These are phyloP conservation scores for Xylariaceae sp. DNA, from an alignment of 2,329 filamentous ascomycete species.

Conservation along the genomic window DNA sequence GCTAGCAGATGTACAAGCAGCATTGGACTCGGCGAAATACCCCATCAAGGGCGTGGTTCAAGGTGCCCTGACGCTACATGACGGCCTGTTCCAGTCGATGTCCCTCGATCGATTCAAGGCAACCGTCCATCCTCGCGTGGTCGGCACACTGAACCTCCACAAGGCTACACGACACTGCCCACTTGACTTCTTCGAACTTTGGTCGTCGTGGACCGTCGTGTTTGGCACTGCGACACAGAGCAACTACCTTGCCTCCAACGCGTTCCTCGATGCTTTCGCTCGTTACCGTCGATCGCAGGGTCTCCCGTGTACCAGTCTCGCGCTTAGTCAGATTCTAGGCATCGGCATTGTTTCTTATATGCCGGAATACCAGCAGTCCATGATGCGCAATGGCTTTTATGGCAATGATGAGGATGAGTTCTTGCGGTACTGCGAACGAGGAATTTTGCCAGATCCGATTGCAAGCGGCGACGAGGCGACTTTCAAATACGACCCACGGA, in stretches of 20 bases:
- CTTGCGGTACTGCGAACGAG: slow-evolving; percentile 2
- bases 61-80: neutral
- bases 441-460: neutral
- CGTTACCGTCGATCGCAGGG: neutral
- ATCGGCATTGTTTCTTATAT: slow-evolving; percentile 3
- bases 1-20: slow-evolving; percentile 1
- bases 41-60: slow-evolving; percentile 5
- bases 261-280: slow-evolving; percentile 9
- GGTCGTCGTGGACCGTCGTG: neutral
- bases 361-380: slow-evolving; percentile 2
- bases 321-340: slow-evolving; percentile 1
- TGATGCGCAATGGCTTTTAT: slow-evolving; percentile 5
- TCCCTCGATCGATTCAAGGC: neutral
- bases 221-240: slow-evolving; percentile 5
- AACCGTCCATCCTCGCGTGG: neutral
- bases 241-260: slow-evolving; percentile 7
- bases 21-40: neutral
- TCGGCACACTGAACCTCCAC: slow-evolving; percentile 6
- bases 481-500: slow-evolving; percentile 1
- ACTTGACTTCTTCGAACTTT: slow-evolving; percentile 8
- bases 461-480: neutral
- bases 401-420: slow-evolving; percentile 6
- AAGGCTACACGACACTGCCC: neutral
- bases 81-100: neutral
- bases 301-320: neutral